Base-by-base conservation (phyloP, 1,139 yeast species). In the Meyerozyma carpophila region DNA sequence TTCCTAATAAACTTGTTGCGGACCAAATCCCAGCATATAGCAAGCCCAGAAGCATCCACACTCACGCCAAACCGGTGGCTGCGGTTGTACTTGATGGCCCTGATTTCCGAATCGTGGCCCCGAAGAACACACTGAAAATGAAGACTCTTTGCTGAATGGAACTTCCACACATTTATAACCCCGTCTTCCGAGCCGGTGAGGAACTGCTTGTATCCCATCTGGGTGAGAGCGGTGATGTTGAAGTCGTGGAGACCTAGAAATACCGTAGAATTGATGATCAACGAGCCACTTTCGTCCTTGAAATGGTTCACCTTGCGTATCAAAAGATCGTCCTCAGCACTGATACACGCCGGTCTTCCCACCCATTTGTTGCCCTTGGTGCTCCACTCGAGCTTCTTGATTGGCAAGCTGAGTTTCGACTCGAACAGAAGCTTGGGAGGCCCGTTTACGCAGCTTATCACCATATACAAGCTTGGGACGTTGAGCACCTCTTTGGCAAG, bases 21-120 rank as follows among this genome's bases (percentile, higher is more conserved):
- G 0, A 79, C 69, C 37, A 78, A 53, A 52, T 84, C 86, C 91
- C 91, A 83, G 6, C 78, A 48, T 24, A 70, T 73, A 4, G 76
- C 76, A 2, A 58, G 56, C 0, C 90, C 87, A 4, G 56, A 59
- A 0, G 41, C 47, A 55, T 83, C 89, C 16, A 77, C 57, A 44
- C 82, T 75, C 9, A 82, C 47, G 3, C 82, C 66, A 3, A 75
- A 58, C 42, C 80, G 78, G 56, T 68, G 81, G 41, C 77, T 74
- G n/a, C 70, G 66, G 38, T 81, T 72, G 41, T 66, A 66, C 37
- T 64, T 63, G 32, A 84, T 55, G 14, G 66, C 67, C 11, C 56
- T 58, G 5, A 85, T 65, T 0, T 64, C 56, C 4, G 65, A 47
- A 2, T 70, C 53, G 58, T 84, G 90, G 0, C 87, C 86, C 43